Percentiles rank a stretch among this genome's conserved stretches.
Evolutionary conservation across 1,284 basidiomycete species (phyloP).

Genomic region (Ceratobasidium sp.): DNA sequence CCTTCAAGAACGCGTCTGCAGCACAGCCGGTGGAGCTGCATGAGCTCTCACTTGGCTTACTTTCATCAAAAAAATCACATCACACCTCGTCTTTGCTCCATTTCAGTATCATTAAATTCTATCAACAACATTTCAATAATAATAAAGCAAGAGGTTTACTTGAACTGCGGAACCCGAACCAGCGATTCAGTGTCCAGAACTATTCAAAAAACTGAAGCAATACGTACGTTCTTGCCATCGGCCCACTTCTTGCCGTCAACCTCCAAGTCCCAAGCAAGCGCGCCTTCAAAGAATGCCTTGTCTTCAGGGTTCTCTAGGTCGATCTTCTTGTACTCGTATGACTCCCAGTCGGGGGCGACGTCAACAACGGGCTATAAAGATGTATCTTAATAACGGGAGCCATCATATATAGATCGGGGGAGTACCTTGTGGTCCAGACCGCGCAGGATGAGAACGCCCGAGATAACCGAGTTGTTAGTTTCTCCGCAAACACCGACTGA

Average conservation of each 20-base stretch:
- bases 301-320: slow-evolving; percentile 74
- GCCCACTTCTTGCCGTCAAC: slow-evolving; percentile 68
- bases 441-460: slow-evolving; percentile 87
- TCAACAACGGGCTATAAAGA: slow-evolving; percentile 76
- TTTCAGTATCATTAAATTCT: no score
- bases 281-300: slow-evolving; percentile 91
- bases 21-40: no score
- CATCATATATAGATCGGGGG: neutral
- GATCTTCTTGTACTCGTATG: slow-evolving; percentile 79
- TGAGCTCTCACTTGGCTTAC: no score
- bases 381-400: slow-evolving; percentile 23
- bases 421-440: slow-evolving; percentile 64
- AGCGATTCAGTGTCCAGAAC: neutral
- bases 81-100: no score
- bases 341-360: slow-evolving; percentile 88
- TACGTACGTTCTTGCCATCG: slow-evolving; percentile 1
- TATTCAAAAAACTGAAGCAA: neutral
- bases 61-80: no score
- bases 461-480: slow-evolving; percentile 81
- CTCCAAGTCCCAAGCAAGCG: slow-evolving; percentile 89
- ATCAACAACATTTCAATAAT: neutral
- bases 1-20: no score
- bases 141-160: neutral
- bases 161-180: neutral
- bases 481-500: slow-evolving; percentile 92